Evolutionary conservation across 1,284 basidiomycete species (phyloP).

Genomic region (Lignosus rhinocerotis): DNA sequence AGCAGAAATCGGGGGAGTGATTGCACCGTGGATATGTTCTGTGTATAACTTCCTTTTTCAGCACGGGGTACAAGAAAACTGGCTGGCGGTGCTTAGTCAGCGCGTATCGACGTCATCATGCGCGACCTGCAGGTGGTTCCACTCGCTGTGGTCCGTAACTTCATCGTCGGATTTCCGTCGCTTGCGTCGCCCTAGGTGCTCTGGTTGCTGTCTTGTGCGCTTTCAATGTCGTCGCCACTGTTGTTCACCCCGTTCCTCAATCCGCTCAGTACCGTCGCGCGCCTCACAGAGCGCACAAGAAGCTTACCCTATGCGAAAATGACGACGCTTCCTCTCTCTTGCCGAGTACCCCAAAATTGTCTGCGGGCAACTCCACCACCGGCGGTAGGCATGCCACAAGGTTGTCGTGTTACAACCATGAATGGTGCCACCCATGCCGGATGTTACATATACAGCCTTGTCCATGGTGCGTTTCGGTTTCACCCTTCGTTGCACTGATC

Average conservation of each 20-base stretch:
- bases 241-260: no score
- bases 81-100: slow-evolving; percentile 7
- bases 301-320: slow-evolving; percentile 18
- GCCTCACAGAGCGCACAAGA: slow-evolving; percentile 4
- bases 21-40: slow-evolving; percentile 10
- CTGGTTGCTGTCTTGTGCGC: not conserved
- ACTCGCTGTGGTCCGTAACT: slow-evolving; percentile 1
- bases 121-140: not conserved
- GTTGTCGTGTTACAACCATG: not conserved
- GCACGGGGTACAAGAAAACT: slow-evolving; percentile 10
- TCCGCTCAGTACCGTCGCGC: not conserved
- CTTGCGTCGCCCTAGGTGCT: slow-evolving; percentile 2
- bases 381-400: slow-evolving; percentile 10
- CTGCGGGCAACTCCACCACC: slow-evolving; percentile 15
- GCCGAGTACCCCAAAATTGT: slow-evolving; percentile 28
- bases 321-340: slow-evolving; percentile 19
- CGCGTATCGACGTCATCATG: slow-evolving; percentile 10
- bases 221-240: not conserved
- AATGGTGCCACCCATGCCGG: slow-evolving; percentile 2
- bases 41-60: slow-evolving; percentile 15
- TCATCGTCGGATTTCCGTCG: slow-evolving; percentile 6
- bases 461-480: not conserved
- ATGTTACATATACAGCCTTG: slow-evolving; percentile 7
- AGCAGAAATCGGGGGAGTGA: slow-evolving; percentile 18
- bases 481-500: slow-evolving; percentile 11